Base-by-base conservation (phyloP, 192 early-diverging fungal genomes). In the Coemansia sp. region DNA sequence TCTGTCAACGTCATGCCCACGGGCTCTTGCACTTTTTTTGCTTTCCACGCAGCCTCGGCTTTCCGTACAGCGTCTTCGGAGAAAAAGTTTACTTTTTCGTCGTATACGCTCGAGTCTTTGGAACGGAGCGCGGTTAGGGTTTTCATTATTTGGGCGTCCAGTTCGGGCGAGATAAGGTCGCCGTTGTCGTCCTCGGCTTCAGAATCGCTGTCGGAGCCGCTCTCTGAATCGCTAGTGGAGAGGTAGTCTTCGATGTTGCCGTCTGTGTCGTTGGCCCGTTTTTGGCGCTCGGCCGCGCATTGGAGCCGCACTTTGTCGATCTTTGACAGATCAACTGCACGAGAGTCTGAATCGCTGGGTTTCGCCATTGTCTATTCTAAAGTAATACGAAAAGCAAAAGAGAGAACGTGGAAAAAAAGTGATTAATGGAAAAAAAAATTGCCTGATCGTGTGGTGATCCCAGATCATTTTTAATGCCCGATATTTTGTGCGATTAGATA, bases 111-210 rank as follows among this genome's bases (percentile, higher is more conserved):
- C 27, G 88, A 87, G 59, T 94, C 88, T 47, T 90, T 88, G 14
- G 82, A 72, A 3, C 87, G 85, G 53, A 98, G 90, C 24, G 89
- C 78, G 0, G 86, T 86, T 61, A 97, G 92, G 1, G 96, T 95
- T 59, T 90, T 90, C 85, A 98, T 85, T 58, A 98, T 97, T 74
- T 96, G 92, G 7, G 87, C 90, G 61, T 98, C 95, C 9, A 97
- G 70, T 27, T 90, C 92, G 6, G 94, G 92, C 5, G 95, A 95
- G 9, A 94, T 80, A 20, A 97, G 82, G 59, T 87, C 88, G 32
- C 88, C 92, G 49, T 82, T 75, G 61, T 90, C 89, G 69, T 94
- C 92, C 63, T 93, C 92, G 23, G 89, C 89, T 16, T 82, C 81
- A 32, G 66, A 78, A 80, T 63, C 86, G 64, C 12, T 61, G 3